Evolutionary conservation across 1,139 yeast genomes (phyloP).

Genomic region (Kodamaea suecica): DNA sequence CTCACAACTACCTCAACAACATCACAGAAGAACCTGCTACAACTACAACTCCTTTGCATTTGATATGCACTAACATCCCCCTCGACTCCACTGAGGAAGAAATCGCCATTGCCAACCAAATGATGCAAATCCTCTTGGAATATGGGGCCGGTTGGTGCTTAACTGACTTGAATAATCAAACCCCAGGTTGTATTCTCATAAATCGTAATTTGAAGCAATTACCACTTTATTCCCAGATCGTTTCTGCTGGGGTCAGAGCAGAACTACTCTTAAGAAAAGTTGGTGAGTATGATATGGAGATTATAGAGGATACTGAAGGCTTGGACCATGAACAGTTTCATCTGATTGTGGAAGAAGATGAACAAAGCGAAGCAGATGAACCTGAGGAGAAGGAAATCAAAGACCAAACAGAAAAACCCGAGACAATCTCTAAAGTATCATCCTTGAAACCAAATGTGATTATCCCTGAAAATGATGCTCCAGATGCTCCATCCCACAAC

Average conservation of each 20-base stretch:
- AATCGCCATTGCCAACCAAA: constrained; percentile 40
- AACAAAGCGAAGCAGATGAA: constrained; percentile 18
- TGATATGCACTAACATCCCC: constrained; percentile 55
- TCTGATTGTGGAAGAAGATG: constrained; percentile 9
- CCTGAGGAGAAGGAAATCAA: constrained; percentile 11
- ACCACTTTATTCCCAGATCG: constrained; percentile 52
- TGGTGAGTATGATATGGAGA: constrained; percentile 52
- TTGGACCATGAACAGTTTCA: constrained; percentile 20
- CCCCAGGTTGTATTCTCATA: constrained; percentile 72
- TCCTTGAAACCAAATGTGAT: not conserved
- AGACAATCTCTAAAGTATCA: constrained; percentile 3
- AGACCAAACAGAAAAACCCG: constrained; percentile 6
- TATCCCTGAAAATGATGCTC: constrained; percentile 10
- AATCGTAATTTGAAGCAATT: constrained; percentile 45
- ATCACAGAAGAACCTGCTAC: constrained; percentile 41
- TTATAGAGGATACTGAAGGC: constrained; percentile 32
- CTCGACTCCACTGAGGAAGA: constrained; percentile 43
- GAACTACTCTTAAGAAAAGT: constrained; percentile 77
- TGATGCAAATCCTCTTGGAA: constrained; percentile 68
- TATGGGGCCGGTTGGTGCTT: constrained; percentile 93
- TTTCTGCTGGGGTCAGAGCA: constrained; percentile 88
- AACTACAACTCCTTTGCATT: constrained; percentile 73
- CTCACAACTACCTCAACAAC: constrained; percentile 48
- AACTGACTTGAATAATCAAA: constrained; percentile 60
- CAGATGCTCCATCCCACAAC: constrained; percentile 58